phyloP scores from a whole-genome alignment of 345 rosid species.

The Gossypium anomalum region DNA sequence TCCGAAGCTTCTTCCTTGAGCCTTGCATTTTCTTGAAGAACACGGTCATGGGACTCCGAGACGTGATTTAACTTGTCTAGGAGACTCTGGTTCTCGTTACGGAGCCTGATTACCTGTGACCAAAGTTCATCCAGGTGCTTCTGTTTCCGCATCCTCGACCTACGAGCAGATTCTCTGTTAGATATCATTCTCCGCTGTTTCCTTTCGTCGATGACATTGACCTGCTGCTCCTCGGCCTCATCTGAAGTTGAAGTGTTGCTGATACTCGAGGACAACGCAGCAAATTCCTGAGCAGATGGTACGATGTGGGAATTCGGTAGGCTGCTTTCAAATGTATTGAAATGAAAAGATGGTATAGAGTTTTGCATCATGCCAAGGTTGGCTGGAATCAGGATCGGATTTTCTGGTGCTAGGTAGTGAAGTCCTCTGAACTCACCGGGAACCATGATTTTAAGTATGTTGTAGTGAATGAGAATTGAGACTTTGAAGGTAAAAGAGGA shows the following conservation, averaged over 20 bases:
- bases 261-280: slow-evolving; percentile 35
- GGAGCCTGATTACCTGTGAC: slow-evolving; percentile 75
- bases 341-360: slow-evolving; percentile 37
- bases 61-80: slow-evolving; percentile 61
- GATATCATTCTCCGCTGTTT: slow-evolving; percentile 92
- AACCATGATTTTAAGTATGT: slow-evolving; percentile 34
- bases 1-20: slow-evolving; percentile 80
- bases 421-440: slow-evolving; percentile 50
- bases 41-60: slow-evolving; percentile 57
- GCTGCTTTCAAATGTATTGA: slow-evolving; percentile 36
- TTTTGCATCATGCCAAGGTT: slow-evolving; percentile 36
- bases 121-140: slow-evolving; percentile 92
- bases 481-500: slow-evolving; percentile 28
- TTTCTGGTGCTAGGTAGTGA: slow-evolving; percentile 43
- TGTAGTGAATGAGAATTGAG: slow-evolving; percentile 16
- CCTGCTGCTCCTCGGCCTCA: slow-evolving; percentile 68
- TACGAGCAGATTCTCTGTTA: slow-evolving; percentile 89
- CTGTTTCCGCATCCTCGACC: slow-evolving; percentile 97
- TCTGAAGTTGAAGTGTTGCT: slow-evolving; percentile 84
- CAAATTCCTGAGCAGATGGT: slow-evolving; percentile 33
- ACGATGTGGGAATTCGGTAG: slow-evolving; percentile 30
- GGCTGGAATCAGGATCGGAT: slow-evolving; percentile 22
- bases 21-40: slow-evolving; percentile 61
- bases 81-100: slow-evolving; percentile 64
- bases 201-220: slow-evolving; percentile 69